Conservation (phyloP, 495 filamentous ascomycete species). For the Xanthoparmelia taractica region DNA sequence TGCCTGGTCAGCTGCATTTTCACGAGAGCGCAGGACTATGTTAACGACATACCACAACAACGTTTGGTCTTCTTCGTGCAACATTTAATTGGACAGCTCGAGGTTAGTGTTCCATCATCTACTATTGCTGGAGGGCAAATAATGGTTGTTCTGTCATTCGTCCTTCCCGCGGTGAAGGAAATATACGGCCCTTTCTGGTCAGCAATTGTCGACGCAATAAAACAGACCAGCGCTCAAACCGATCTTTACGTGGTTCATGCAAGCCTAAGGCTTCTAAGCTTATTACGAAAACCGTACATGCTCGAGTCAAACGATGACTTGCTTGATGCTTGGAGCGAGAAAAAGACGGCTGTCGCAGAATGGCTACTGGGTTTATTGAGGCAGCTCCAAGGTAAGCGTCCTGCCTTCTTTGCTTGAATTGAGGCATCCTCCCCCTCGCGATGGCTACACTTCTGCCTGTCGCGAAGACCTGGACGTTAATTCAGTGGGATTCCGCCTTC, state of each 20-base stretch:
- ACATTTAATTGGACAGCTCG: slow-evolving; percentile 62
- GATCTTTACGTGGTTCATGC: slow-evolving; percentile 56
- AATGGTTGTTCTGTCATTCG: slow-evolving; percentile 52
- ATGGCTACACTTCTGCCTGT: not conserved
- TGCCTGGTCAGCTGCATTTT: slow-evolving; percentile 53
- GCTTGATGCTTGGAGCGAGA: slow-evolving; percentile 58
- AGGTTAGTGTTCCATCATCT: slow-evolving; percentile 40
- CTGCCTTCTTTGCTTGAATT: not conserved
- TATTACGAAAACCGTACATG: slow-evolving; percentile 45
- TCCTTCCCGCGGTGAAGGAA: slow-evolving; percentile 63
- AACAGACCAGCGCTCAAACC: slow-evolving; percentile 43
- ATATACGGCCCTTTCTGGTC: slow-evolving; percentile 86
- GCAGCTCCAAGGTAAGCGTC: slow-evolving; percentile 23
- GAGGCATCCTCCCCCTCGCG: not conserved
- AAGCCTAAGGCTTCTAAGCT: slow-evolving; percentile 62
- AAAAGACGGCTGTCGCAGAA: slow-evolving; percentile 39
- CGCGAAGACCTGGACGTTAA: not conserved
- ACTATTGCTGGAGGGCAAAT: slow-evolving; percentile 36
- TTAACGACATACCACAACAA: slow-evolving; percentile 60
- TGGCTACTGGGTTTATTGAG: slow-evolving; percentile 57
- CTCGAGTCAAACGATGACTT: slow-evolving; percentile 78
- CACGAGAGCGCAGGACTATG: slow-evolving; percentile 42
- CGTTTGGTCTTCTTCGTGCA: slow-evolving; percentile 75
- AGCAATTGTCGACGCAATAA: slow-evolving; percentile 51
- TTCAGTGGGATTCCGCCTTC: not conserved